phyloP scores from a whole-genome alignment of 345 rosid genomes.

The Brassica cretica region DNA sequence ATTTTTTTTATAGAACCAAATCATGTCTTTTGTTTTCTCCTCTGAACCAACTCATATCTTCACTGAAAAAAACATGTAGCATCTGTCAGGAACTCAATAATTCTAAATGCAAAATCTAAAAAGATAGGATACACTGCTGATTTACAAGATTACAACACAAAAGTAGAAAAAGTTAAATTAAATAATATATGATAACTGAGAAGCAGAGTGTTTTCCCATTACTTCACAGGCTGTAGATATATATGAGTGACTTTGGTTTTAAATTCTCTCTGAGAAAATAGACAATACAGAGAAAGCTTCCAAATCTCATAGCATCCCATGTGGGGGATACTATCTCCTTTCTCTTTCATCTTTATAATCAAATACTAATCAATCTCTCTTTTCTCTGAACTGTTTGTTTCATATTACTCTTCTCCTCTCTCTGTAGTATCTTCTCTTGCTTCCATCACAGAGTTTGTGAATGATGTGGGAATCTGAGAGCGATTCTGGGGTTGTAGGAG shows the following conservation, averaged over 20 bases:
- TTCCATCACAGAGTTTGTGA: constrained; percentile 2
- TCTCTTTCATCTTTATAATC: not conserved
- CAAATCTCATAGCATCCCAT: not conserved
- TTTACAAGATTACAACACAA: not conserved
- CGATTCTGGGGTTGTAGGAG: not conserved
- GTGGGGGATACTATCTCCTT: not conserved
- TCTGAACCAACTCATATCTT: not conserved
- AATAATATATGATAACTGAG: not conserved
- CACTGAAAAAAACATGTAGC: not conserved
- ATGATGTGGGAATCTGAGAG: not conserved
- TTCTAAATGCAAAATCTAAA: not conserved
- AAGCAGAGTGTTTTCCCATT: not conserved
- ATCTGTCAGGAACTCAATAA: not conserved
- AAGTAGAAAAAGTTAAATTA: not conserved
- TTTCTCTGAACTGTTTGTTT: not conserved
- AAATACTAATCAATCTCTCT: not conserved
- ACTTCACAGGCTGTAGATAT: not conserved
- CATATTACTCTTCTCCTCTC: not conserved
- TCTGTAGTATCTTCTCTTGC: not conserved
- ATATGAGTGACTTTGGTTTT: not conserved
- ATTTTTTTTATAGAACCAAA: not conserved
- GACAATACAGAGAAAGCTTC: not conserved
- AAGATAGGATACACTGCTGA: not conserved
- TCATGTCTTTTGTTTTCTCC: not conserved
- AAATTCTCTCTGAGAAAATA: not conserved